Conservation (phyloP, 2,329 filamentous ascomycete genomes). For the Talaromyces islandicus region DNA sequence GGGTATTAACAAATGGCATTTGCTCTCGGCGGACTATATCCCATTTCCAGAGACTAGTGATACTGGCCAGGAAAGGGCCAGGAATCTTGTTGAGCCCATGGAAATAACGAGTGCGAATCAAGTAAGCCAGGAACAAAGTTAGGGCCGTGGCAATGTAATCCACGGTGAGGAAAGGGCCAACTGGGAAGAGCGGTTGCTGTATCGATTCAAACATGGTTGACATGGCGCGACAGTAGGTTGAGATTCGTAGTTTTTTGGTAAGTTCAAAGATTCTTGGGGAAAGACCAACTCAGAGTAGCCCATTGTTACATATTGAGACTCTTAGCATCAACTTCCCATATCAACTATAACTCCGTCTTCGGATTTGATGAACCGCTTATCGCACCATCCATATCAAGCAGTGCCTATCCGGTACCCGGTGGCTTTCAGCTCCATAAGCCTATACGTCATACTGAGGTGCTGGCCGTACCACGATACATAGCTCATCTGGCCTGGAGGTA, state of each 20-base stretch:
- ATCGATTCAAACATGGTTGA: background rate
- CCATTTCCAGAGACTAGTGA: background rate
- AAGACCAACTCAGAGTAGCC: background rate
- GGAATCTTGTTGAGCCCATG: background rate
- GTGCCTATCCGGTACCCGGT: background rate
- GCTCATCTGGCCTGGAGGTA: too few relatives aligned
- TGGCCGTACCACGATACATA: too few relatives aligned
- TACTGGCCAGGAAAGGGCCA: background rate
- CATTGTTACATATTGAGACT: background rate
- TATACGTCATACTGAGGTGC: background rate
- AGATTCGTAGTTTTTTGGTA: background rate
- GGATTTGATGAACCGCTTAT: background rate
- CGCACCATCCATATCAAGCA: background rate
- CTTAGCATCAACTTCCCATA: background rate
- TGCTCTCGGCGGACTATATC: background rate
- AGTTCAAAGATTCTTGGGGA: background rate
- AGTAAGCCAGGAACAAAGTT: background rate
- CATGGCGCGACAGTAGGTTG: too few relatives aligned
- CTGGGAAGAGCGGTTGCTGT: background rate
- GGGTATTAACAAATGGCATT: background rate
- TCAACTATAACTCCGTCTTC: background rate
- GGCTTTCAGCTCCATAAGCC: background rate
- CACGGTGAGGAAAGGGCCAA: background rate
- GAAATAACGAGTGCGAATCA: background rate
- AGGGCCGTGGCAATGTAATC: background rate